Percentiles rank a stretch among this genome's conserved stretches.
These are phyloP conservation scores for Saxispiralis lemnorum DNA, from an alignment of 495 filamentous ascomycete species.

Conservation along the genomic window DNA sequence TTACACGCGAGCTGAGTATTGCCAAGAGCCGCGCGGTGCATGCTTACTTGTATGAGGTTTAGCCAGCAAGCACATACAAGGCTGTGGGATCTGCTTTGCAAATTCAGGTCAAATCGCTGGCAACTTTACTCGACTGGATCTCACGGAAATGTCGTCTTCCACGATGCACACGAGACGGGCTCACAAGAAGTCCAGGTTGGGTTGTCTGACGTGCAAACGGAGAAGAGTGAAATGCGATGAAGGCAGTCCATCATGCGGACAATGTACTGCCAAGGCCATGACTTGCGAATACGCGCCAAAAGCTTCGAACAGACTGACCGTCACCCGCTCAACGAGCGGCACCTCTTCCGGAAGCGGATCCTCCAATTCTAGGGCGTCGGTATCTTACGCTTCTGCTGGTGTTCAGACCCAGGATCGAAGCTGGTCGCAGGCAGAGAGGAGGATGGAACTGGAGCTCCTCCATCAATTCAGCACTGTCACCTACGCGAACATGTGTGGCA, in stretches of 20 bases:
- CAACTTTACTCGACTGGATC: too few species aligned
- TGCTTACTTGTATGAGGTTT: too few species aligned
- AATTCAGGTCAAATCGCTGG: too few species aligned
- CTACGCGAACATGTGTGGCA: slow-evolving; percentile 1
- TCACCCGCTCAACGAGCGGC: not conserved
- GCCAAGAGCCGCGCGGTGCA: too few species aligned
- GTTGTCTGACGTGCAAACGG: not conserved
- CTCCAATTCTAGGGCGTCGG: too few species aligned
- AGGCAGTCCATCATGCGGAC: not conserved
- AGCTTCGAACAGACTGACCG: not conserved
- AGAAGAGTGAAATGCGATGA: slow-evolving; percentile 3
- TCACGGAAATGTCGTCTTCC: too few species aligned
- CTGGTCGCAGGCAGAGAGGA: not conserved
- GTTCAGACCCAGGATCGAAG: too few species aligned
- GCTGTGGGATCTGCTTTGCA: too few species aligned
- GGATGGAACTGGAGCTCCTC: not conserved
- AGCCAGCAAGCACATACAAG: too few species aligned
- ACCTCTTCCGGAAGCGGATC: not conserved
- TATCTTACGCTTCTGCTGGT: too few species aligned
- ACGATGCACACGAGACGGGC: not conserved
- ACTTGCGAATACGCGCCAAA: slow-evolving; percentile 1
- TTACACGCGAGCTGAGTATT: too few species aligned
- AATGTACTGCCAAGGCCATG: not conserved
- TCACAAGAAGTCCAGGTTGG: not conserved
- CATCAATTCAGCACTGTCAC: not conserved